Conservation (phyloP, 129 eudicot genomes). For the Helichrysum umbraculigerum region DNA sequence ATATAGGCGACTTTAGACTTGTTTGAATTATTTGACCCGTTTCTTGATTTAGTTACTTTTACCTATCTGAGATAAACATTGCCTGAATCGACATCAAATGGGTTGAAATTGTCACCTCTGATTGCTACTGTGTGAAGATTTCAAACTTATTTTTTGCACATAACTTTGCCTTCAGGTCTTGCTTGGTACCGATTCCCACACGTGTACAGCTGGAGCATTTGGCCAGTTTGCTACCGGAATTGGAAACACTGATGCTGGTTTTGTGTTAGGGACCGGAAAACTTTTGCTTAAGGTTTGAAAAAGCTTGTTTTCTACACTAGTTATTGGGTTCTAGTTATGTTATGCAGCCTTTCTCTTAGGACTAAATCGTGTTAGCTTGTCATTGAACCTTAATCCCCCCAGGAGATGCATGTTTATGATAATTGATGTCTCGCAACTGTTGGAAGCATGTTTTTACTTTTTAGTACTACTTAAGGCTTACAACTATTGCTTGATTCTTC, state of each 20-base stretch:
- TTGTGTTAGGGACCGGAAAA: conserved; percentile 94
- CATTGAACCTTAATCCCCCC: neutral
- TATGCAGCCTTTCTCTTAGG: neutral
- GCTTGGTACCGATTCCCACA: conserved; percentile 97
- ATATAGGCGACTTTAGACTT: neutral
- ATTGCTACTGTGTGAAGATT: neutral
- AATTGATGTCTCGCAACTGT: neutral
- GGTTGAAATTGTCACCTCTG: neutral
- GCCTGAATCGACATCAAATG: neutral
- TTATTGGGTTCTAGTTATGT: neutral
- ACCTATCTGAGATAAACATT: neutral
- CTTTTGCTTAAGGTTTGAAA: conserved; percentile 84
- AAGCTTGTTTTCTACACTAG: neutral
- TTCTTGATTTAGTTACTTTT: neutral
- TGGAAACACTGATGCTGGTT: conserved; percentile 96
- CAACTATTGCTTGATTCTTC: neutral
- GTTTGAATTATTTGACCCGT: neutral
- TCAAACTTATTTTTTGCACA: neutral
- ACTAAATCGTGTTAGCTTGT: neutral
- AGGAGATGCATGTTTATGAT: neutral
- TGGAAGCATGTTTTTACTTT: neutral
- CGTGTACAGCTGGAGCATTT: conserved; percentile 99
- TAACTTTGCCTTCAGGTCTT: conserved; percentile 51
- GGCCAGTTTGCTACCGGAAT: conserved; percentile 98
- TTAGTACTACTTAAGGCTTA: neutral